Base-by-base conservation (phyloP, 306 rosid genomes). In the Arachis hypogaea region DNA sequence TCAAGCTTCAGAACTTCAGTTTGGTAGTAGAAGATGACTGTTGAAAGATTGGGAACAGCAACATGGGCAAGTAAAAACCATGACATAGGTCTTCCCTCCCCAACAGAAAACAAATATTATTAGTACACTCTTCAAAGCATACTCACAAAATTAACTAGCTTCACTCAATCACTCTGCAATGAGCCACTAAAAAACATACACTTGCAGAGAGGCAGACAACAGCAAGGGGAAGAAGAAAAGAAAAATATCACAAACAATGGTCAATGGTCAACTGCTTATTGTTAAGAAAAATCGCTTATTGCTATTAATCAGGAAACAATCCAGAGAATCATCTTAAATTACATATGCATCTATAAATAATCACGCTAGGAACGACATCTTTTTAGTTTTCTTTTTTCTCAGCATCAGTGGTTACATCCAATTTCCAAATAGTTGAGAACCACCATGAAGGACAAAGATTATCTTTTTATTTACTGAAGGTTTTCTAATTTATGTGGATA, bases 1-100 rank as follows among this genome's bases (percentile, higher is more conserved):
- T 89, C 97, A 63, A 92, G 82, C 68, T 89, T 84, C 73, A 92
- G 85, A 77, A 81, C 77, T 82, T 87, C 97, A 0, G 93, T 86
- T 69, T 92, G 84, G 56, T 86, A 92, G 81, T 92, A 92, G 86
- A 92, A 92, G 86, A 84, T 84, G 77, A 86, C 84, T 0, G 93
- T 92, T 18, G 93, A 84, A 66, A 92, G 91, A 81, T 87, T 80
- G 16, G 97, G 97, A 73, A 89, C 76, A 2, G 93, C 80, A 36
- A 87, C 41, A 9, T 81, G 88, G 70, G 97, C 93, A 69, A 89
- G 84, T 85, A 91, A 92, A 84, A 92, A 92, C 97, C 97, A 92
- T 57, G 96, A 51, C 96, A 92, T 89, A 60, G 97, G 90, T 78
- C 97, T 92, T 82, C 72, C 46, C 59, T 83, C 79, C 76, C 77